Evolutionary conservation across 164 flowering plant genomes (phyloP), one percentile per base, ranked within the genome.

Genomic region (Kalanchoe fedtschenkoi): DNA sequence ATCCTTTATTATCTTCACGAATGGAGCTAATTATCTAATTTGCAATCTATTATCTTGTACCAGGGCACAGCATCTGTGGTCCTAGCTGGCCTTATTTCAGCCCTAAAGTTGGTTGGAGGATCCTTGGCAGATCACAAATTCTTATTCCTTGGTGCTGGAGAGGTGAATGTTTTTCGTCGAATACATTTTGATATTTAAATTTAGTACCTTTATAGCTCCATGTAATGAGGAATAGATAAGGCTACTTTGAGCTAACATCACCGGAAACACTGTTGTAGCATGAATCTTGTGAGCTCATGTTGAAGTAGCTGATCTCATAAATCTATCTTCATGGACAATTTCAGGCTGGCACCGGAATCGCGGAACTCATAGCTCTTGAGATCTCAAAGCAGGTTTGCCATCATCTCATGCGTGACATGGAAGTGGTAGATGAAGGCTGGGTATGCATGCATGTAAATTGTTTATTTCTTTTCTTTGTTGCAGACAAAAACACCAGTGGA

Each of bases 291-390:
- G 56, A 24, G 32, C 56, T 51, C 26, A 24, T 5, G 26, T 24
- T 51, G 21, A 51, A 1, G 24, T 47, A n/a, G 6, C 22, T 15
- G 24, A 15, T 44, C 22, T 17, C 24, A 15, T 44, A 8, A 44
- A 13, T 47, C 28, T 24, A 21, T 37, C n/a, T n/a, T n/a, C 11
- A 37, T 9, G 39, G 6, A 37, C 39, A 37, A 5, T 30, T 61
- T 34, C 70, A 81, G 85, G 85, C 85, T 70, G 85, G 85, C 61
- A 81, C 85, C 24, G 85, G 85, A 30, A 81, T 81, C 21, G 85
- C 85, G 28, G 83, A 79, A 70, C 81, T 81, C 64, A 81, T 81
- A 60, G 83, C 85, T 22, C 80, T 81, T 43, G 81, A 81, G 65
- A 75, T 77, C 6, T 79, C 85, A 15, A 81, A 79, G 64, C 76